Base-by-base conservation (phyloP, 495 filamentous ascomycete genomes). In the Daldinia caldariorum region DNA sequence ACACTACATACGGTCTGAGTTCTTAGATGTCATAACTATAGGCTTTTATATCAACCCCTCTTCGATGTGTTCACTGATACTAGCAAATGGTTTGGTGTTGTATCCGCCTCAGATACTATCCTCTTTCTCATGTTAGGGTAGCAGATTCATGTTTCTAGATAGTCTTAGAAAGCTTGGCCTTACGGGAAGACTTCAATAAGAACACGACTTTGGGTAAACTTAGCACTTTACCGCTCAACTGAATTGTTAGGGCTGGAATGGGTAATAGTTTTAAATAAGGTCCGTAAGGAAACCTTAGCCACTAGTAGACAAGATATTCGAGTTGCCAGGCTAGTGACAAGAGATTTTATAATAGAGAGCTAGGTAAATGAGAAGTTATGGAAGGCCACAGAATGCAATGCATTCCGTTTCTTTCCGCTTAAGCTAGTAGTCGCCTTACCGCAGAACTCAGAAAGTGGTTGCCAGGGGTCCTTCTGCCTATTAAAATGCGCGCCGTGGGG, bases 381-480 rank as follows among this genome's bases (percentile, higher is more conserved):
- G 3, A 22, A 47, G 3, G 3, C 8, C n/a, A n/a, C n/a, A n/a
- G n/a, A n/a, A n/a, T n/a, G n/a, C n/a, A n/a, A 6, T 0, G 18
- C 16, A 10, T 47, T 13, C 43, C 43, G 43, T 47, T 4, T 10
- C 43, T 47, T 47, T 47, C 43, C 16, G 49, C 49, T 32, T 32
- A 10, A n/a, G 26, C 10, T 26, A 51, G 18, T 58, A 20, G 41
- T 45, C 20, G 56, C 45, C 35, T 26, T 45, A 54, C 56, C 56
- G 10, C 6, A 9, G 22, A 47, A 32, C 12, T 34, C 35, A 22
- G 41, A 51, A 39, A 41, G 22, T 20, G 8, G n/a, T 35, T 13
- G 53, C 58, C 58, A 53, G 34, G 50, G 53, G 45, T 16, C 29
- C 49, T 7, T 13, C 20, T 41, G 16, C 60, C 32, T 55, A 38